These are phyloP conservation scores for Dryas integrifolia DNA, from an alignment of 331 rosid genomes.

Conservation along the genomic window DNA sequence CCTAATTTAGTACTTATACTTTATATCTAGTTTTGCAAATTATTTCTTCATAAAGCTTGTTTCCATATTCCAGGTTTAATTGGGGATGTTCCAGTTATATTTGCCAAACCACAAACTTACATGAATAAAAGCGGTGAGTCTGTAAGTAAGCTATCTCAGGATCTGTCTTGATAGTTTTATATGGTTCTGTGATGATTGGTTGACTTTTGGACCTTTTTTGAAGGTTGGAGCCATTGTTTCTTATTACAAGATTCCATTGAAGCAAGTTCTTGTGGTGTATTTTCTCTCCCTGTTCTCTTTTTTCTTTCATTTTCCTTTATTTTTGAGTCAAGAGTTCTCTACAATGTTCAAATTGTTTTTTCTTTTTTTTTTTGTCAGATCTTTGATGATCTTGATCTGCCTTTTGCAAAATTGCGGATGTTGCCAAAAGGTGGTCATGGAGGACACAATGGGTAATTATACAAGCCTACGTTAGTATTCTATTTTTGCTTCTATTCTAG, in stretches of 20 bases:
- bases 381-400: conserved; percentile 90
- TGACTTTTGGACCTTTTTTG: conserved; percentile 34
- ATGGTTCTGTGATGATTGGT: conserved; percentile 28
- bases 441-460: conserved; percentile 87
- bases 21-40: not conserved
- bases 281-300: conserved; percentile 17
- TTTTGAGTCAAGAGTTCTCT: conserved; percentile 14
- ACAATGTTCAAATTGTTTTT: conserved; percentile 6
- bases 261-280: conserved; percentile 91
- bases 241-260: conserved; percentile 83
- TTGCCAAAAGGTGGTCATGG: conserved; percentile 99
- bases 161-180: conserved; percentile 13
- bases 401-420: conserved; percentile 76
- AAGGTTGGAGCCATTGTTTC: conserved; percentile 90
- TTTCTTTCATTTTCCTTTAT: not conserved
- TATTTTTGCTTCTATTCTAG: conserved; percentile 10
- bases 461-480: conserved; percentile 10
- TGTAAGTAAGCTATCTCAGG: conserved; percentile 61
- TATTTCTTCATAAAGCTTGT: conserved; percentile 5
- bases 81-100: conserved; percentile 75
- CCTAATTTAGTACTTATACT: not conserved
- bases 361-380: conserved; percentile 48
- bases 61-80: conserved; percentile 53
- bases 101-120: conserved; percentile 90
- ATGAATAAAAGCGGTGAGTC: conserved; percentile 97